phyloP scores from a whole-genome alignment of 306 rosid genomes.

The Lathyrus aphaca region DNA sequence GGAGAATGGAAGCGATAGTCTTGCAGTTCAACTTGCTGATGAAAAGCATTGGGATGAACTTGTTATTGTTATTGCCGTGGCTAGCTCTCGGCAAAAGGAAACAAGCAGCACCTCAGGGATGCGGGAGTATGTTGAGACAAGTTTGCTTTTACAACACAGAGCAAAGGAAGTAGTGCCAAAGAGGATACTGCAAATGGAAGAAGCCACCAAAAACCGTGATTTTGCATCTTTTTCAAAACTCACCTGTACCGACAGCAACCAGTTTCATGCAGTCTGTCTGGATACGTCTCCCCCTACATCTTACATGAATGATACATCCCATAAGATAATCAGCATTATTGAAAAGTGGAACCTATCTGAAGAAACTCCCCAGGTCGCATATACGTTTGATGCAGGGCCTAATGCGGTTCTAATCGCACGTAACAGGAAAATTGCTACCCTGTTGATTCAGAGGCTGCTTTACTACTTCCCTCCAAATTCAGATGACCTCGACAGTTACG shows the following conservation, averaged over 20 bases:
- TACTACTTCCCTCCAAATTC: constrained; percentile 89
- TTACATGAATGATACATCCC: too few relatives aligned
- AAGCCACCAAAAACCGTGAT: too few relatives aligned
- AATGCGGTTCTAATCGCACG: constrained; percentile 94
- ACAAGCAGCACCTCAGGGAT: constrained; percentile 96
- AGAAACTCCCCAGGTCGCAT: constrained; percentile 97
- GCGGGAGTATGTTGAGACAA: constrained; percentile 93
- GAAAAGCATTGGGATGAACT: too few relatives aligned
- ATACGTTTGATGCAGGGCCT: constrained; percentile 99
- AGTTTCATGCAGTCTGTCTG: too few relatives aligned
- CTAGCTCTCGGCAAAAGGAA: constrained; percentile 95
- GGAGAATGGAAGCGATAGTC: too few relatives aligned
- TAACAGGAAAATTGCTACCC: constrained; percentile 73
- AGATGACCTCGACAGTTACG: constrained; percentile 75
- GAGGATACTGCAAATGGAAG: too few relatives aligned
- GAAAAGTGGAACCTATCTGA: constrained; percentile 93
- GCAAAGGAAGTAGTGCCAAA: too few relatives aligned
- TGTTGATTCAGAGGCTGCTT: constrained; percentile 82
- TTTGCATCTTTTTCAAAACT: too few relatives aligned
- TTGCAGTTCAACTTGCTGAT: too few relatives aligned
- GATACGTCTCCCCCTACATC: too few relatives aligned
- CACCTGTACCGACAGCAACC: too few relatives aligned
- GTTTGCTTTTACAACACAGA: constrained; percentile 90
- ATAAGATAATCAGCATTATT: constrained; percentile 84
- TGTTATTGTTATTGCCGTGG: too few relatives aligned